These are phyloP conservation scores for Liquidambar formosana DNA, from an alignment of 164 flowering plant species.

Conservation along the genomic window DNA sequence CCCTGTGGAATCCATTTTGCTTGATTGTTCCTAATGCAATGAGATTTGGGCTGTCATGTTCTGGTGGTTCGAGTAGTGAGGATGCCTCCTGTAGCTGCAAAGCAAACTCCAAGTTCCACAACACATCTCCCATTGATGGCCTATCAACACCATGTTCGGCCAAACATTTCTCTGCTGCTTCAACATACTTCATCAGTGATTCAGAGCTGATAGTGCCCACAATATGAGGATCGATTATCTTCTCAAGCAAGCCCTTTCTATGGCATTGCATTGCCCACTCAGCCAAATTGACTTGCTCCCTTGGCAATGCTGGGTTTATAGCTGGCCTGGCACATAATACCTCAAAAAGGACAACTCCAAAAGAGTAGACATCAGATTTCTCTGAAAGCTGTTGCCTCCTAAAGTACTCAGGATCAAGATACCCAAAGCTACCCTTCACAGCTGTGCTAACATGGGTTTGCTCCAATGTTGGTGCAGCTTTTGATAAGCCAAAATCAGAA, in stretches of 20 bases:
- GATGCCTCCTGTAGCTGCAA: conserved; percentile 79
- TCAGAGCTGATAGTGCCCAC: conserved; percentile 36
- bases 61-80: conserved; percentile 26
- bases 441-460: conserved; percentile 91
- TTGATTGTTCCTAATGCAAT: conserved; percentile 26
- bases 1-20: neutral
- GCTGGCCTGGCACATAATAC: conserved; percentile 80
- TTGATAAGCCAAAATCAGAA: conserved; percentile 84
- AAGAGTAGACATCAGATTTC: conserved; percentile 91
- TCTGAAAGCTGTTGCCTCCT: conserved; percentile 78
- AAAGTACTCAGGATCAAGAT: conserved; percentile 90
- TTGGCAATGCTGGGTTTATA: conserved; percentile 66
- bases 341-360: conserved; percentile 88
- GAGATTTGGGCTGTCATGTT: conserved; percentile 33
- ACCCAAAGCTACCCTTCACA: conserved; percentile 95
- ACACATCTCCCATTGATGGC: conserved; percentile 89
- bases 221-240: conserved; percentile 61
- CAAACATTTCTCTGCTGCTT: conserved; percentile 87
- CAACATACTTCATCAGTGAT: conserved; percentile 66
- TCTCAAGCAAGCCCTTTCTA: conserved; percentile 57
- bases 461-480: conserved; percentile 62
- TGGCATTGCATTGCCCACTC: conserved; percentile 86
- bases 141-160: conserved; percentile 84
- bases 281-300: conserved; percentile 86
- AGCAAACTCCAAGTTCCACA: conserved; percentile 89